These are phyloP conservation scores for Hawksworthiomyces lignivorus DNA, from an alignment of 2,329 filamentous ascomycete genomes.

Conservation along the genomic window DNA sequence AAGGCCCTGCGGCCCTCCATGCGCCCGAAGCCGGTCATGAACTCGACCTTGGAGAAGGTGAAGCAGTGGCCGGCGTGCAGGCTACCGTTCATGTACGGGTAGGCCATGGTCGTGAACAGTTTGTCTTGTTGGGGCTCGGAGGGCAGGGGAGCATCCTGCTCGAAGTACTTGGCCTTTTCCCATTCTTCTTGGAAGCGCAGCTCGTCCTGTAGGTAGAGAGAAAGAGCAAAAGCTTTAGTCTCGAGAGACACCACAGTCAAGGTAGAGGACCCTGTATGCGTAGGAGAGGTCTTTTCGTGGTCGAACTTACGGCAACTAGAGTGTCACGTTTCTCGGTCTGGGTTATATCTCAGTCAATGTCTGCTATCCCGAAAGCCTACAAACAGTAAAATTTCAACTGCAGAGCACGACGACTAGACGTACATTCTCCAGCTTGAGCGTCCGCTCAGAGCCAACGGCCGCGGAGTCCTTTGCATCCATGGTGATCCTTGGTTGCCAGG, in stretches of 20 bases:
- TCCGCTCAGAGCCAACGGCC: conserved; percentile 12
- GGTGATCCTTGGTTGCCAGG: conserved; percentile 1
- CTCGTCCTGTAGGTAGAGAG: conserved; percentile 40
- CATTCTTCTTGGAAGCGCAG: conserved; percentile 89
- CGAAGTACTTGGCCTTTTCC: conserved; percentile 70
- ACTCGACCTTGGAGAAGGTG: conserved; percentile 88
- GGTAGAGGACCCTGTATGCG: too few species aligned
- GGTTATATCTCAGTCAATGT: not conserved
- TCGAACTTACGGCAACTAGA: conserved; percentile 56
- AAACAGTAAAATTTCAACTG: too few species aligned
- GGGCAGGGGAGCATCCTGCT: conserved; percentile 74
- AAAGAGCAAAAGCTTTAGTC: not conserved
- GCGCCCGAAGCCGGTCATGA: conserved; percentile 74
- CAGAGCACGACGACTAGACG: too few species aligned
- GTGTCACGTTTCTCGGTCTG: conserved; percentile 83
- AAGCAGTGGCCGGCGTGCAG: conserved; percentile 70
- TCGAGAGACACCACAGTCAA: too few species aligned
- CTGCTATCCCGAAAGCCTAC: too few species aligned
- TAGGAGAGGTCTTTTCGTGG: too few species aligned
- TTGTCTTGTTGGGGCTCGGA: conserved; percentile 80
- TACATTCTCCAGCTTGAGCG: conserved; percentile 25
- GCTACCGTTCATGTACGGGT: conserved; percentile 29
- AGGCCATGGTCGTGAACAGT: conserved; percentile 64
- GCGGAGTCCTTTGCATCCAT: conserved; percentile 12
- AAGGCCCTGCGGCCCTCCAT: conserved; percentile 85